Conservation (phyloP, 768 basidiomycete genomes). For the Chiua virens region DNA sequence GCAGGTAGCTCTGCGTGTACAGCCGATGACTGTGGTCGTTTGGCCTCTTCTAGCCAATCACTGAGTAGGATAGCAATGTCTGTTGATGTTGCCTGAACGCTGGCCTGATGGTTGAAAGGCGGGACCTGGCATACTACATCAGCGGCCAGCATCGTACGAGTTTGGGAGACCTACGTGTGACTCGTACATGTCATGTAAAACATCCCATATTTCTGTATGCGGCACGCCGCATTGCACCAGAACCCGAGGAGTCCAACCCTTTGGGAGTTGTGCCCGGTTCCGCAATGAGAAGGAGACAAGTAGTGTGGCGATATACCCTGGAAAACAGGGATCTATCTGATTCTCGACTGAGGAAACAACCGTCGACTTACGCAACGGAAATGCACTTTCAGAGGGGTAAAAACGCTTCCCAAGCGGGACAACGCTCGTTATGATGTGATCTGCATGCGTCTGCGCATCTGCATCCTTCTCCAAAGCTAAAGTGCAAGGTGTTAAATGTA, state of each 20-base stretch:
- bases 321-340: not conserved
- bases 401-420: slow-evolving; percentile 80
- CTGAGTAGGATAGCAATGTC: slow-evolving; percentile 79
- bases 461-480: slow-evolving; percentile 59
- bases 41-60: slow-evolving; percentile 81
- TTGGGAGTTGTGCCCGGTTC: slow-evolving; percentile 54
- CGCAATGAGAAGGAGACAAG: slow-evolving; percentile 73
- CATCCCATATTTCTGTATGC: slow-evolving; percentile 80
- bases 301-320: slow-evolving; percentile 75
- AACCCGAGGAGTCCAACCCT: slow-evolving; percentile 82
- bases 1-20: slow-evolving; percentile 72
- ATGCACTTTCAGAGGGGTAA: slow-evolving; percentile 88
- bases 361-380: slow-evolving; percentile 71
- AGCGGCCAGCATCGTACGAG: not conserved
- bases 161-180: slow-evolving; percentile 61
- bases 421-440: slow-evolving; percentile 62
- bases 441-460: slow-evolving; percentile 55
- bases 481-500: slow-evolving; percentile 35
- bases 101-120: slow-evolving; percentile 78
- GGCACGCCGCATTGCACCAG: slow-evolving; percentile 82
- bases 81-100: slow-evolving; percentile 76
- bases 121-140: slow-evolving; percentile 52
- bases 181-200: slow-evolving; percentile 83
- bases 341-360: not conserved
- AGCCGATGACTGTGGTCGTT: slow-evolving; percentile 64